Conservation (phyloP, 1,284 basidiomycete species). For the Lentinula novae-zelandiae region DNA sequence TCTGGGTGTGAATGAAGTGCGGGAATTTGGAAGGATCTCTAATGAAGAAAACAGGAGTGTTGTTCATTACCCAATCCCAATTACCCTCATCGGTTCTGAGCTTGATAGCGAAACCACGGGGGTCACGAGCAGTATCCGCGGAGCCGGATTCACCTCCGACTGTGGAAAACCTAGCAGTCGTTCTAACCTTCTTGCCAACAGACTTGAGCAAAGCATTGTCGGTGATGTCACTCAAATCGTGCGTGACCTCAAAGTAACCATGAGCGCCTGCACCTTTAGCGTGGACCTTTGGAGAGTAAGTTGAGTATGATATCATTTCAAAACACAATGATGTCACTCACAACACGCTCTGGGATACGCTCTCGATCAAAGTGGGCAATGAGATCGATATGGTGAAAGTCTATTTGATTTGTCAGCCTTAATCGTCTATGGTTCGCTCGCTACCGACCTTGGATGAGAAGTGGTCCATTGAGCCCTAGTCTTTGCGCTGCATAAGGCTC, state of each 20-base stretch:
- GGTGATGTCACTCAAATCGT: slow-evolving; percentile 79
- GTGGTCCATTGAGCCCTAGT: slow-evolving; percentile 71
- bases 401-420: slow-evolving; percentile 29
- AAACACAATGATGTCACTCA: slow-evolving; percentile 28
- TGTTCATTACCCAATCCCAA: slow-evolving; percentile 91
- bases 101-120: slow-evolving; percentile 91
- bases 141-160: slow-evolving; percentile 88
- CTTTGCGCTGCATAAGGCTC: slow-evolving; percentile 80
- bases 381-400: slow-evolving; percentile 87
- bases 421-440: neutral
- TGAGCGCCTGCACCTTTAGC: slow-evolving; percentile 89
- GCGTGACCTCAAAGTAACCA: slow-evolving; percentile 87
- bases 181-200: slow-evolving; percentile 66
- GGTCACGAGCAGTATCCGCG: slow-evolving; percentile 88
- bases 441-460: slow-evolving; percentile 78
- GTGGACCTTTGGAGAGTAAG: slow-evolving; percentile 52
- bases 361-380: slow-evolving; percentile 92
- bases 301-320: neutral
- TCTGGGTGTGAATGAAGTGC: slow-evolving; percentile 96
- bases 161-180: slow-evolving; percentile 84
- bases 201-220: slow-evolving; percentile 69
- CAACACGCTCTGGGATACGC: slow-evolving; percentile 93
- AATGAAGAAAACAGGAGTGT: slow-evolving; percentile 89
- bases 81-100: slow-evolving; percentile 87
- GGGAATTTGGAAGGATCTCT: slow-evolving; percentile 82